Evolutionary conservation across 768 basidiomycete genomes (phyloP), one percentile per base, ranked within the genome.

Genomic region (Sarcodon sp.): DNA sequence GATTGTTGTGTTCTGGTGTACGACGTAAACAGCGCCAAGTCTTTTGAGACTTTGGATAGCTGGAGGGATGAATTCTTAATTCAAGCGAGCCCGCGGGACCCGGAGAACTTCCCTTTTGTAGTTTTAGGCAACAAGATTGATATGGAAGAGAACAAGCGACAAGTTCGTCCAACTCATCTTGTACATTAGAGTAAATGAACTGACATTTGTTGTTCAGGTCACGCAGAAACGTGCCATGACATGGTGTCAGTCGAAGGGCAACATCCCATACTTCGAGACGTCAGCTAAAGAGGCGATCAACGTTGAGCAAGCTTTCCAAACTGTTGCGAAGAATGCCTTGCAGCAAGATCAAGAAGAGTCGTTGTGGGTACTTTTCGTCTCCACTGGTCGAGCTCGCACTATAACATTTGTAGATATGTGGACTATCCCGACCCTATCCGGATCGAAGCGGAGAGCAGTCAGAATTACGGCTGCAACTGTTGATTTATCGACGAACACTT

Each of bases 121-220:
- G 94, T 99, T 10, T 69, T 99, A 51, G 96, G 96, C n/a, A 99
- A 99, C 71, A 99, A 99, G 89, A 94, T 99, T 64, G 96, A 99
- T 64, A 89, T 97, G 59, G 96, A 98, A 69, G 96, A 98, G 71
- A 87, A 83, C 64, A 98, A 97, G 66, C 81, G 94, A 54, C 92
- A 96, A 80, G 93, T 91, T 49, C 52, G 76, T 57, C 15, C 4
- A 12, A 33, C 15, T 2, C 6, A 33, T 35, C 7, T 18, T 35
- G 21, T 32, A 43, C 43, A 38, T 9, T n/a, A n/a, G 5, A 44
- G 15, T 15, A 10, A 33, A 18, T 49, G 33, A 27, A 18, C 21
- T 15, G 9, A 43, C n/a, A n/a, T 33, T 39, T 44, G 13, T 8
- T 27, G 1, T 46, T 4, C 56, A 94, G 92, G 93, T 99, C 27